phyloP scores from a whole-genome alignment of 2,329 filamentous ascomycete species.

The Sporothrix brunneoviolacea region DNA sequence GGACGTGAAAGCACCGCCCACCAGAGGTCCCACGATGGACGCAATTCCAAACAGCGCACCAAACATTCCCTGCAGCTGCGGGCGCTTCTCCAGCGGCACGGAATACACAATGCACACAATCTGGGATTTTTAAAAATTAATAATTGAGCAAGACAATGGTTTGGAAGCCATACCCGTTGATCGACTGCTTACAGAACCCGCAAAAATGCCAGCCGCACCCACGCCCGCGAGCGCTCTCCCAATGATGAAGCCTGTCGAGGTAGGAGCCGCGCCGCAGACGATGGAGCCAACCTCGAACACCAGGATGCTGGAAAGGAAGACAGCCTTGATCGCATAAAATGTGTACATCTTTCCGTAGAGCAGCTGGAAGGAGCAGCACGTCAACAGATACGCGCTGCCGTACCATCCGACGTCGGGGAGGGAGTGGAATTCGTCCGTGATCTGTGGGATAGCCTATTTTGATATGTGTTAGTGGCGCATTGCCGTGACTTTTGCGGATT shows the following conservation, averaged over 20 bases:
- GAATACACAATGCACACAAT: conserved; percentile 29
- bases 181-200: conserved; percentile 23
- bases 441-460: conserved; percentile 18
- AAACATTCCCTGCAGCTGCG: conserved; percentile 30
- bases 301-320: conserved; percentile 26
- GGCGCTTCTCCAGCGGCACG: conserved; percentile 29
- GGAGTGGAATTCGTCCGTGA: conserved; percentile 18
- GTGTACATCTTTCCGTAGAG: conserved; percentile 35
- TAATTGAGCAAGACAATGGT: background rate
- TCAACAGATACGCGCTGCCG: conserved; percentile 18
- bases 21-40: conserved; percentile 30
- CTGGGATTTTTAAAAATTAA: background rate
- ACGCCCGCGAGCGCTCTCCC: conserved; percentile 35
- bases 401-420: conserved; percentile 19
- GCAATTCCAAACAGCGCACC: conserved; percentile 33
- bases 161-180: background rate
- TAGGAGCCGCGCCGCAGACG: conserved; percentile 35
- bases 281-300: conserved; percentile 34
- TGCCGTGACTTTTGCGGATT: too few species aligned
- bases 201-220: conserved; percentile 33
- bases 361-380: conserved; percentile 26
- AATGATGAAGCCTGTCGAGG: conserved; percentile 34
- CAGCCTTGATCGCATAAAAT: conserved; percentile 31
- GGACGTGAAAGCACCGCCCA: conserved; percentile 34
- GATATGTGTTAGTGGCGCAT: too few species aligned